phyloP scores from a whole-genome alignment of 179 eudicot genomes.

The Corrigiola litoralis region DNA sequence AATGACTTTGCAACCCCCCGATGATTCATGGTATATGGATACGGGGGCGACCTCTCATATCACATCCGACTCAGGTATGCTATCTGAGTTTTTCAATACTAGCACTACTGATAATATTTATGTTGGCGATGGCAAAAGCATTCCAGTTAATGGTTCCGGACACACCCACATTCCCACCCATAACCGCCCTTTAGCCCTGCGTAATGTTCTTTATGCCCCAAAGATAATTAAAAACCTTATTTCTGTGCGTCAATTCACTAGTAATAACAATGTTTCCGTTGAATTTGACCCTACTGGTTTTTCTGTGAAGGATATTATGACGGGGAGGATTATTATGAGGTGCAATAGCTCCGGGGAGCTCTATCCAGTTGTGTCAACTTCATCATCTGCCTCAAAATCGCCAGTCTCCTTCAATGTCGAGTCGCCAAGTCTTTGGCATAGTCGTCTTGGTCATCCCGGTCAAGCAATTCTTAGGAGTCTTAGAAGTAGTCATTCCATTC shows the following conservation, averaged over 20 bases:
- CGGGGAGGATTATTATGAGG: background rate
- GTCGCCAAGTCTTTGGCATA: background rate
- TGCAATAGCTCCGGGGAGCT: background rate
- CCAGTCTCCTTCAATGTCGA: background rate
- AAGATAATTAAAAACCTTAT: background rate
- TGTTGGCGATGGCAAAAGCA: background rate
- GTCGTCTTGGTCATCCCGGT: background rate
- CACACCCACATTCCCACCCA: background rate
- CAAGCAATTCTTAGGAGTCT: background rate
- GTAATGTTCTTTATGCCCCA: background rate
- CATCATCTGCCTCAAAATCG: background rate
- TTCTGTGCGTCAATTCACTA: background rate
- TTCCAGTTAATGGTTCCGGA: background rate
- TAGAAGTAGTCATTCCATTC: background rate
- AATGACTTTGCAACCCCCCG: background rate
- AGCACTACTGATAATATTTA: background rate
- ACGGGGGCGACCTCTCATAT: background rate
- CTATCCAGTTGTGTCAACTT: background rate
- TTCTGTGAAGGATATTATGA: background rate
- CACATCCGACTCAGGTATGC: background rate
- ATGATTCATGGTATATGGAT: background rate
- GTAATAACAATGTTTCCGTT: background rate
- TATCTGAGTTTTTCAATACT: background rate
- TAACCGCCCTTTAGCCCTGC: background rate
- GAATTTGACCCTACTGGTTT: slow-evolving; percentile 1